Base-by-base conservation (phyloP, 768 basidiomycete genomes). In the Boletellus sp. region DNA sequence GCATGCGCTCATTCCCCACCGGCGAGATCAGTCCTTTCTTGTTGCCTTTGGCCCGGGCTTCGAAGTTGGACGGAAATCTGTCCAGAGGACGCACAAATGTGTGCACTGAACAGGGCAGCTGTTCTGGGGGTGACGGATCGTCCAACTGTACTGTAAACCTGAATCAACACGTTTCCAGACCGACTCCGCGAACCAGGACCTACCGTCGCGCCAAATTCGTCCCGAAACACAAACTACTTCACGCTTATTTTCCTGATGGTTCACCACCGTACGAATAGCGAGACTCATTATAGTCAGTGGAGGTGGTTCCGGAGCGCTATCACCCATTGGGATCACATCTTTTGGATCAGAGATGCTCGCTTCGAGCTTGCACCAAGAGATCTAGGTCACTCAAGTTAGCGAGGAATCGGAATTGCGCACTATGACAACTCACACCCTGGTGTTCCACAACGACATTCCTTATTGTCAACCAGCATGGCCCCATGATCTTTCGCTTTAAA, bases 301-400 rank as follows among this genome's bases (percentile, higher is more conserved):
- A 3, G 96, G 96, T 16, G 79, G 76, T 11, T 93, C 94, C 0
- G 72, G 58, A 59, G 94, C 90, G 4, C 78, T 76, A 44, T 94
- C 90, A 0, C 80, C 60, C 65, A 94, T 83, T 0, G 92, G 90
- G 51, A 83, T 88, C 67, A 99, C 80, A 56, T 90, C 84, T 59
- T 96, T 95, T 1, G 94, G 94, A 58, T 94, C 79, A 7, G 79
- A 67, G 6, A 93, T 87, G 0, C 81, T 83, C 16, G 81, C 87
- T 70, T 99, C 95, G 12, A 97, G 72, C 70, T 94, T 94, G 62
- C 94, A 97, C 96, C 96, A 99, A 1, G 96, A 95, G 28, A 91
- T 79, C 95, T 97, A 53, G 38, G 28, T 20, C 34, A n/a, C 4
- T 1, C 8, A 24, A 24, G 28, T 50, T 5, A 54, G 49, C 3